Percentiles rank a stretch among this genome's conserved stretches.
Evolutionary conservation across 331 rosid species (phyloP).

Genomic region (Quercus phellos): DNA sequence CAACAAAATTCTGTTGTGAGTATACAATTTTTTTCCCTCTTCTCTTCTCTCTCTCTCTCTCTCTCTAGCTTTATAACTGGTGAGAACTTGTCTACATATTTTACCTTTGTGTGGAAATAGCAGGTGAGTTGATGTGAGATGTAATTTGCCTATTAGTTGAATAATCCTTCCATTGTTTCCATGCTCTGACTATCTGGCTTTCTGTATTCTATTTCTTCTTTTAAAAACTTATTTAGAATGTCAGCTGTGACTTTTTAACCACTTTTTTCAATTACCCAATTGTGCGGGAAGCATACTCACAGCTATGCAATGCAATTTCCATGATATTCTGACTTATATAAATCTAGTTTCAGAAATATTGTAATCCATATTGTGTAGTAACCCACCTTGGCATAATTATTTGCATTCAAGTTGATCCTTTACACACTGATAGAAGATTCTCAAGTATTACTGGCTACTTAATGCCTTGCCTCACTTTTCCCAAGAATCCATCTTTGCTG

Average conservation of each 20-base stretch:
- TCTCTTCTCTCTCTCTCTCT: background rate
- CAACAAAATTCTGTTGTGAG: constrained; percentile 81
- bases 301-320: background rate
- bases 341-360: constrained; percentile 2
- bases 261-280: background rate
- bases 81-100: constrained; percentile 2
- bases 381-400: background rate
- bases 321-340: constrained; percentile 2
- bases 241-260: background rate
- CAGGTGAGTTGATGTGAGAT: constrained; percentile 14
- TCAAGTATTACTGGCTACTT: background rate
- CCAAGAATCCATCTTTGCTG: background rate
- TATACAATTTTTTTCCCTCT: constrained; percentile 18
- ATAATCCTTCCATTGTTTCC: constrained; percentile 1
- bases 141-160: constrained; percentile 15
- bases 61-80: background rate
- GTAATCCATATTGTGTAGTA: background rate
- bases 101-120: constrained; percentile 2
- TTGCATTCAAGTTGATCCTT: background rate
- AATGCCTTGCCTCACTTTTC: constrained; percentile 3
- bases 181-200: background rate
- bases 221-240: background rate
- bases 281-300: background rate
- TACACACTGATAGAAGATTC: background rate
- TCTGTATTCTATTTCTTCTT: background rate